These are phyloP conservation scores for Xylaria scruposa DNA, from an alignment of 495 filamentous ascomycete genomes.

Conservation along the genomic window DNA sequence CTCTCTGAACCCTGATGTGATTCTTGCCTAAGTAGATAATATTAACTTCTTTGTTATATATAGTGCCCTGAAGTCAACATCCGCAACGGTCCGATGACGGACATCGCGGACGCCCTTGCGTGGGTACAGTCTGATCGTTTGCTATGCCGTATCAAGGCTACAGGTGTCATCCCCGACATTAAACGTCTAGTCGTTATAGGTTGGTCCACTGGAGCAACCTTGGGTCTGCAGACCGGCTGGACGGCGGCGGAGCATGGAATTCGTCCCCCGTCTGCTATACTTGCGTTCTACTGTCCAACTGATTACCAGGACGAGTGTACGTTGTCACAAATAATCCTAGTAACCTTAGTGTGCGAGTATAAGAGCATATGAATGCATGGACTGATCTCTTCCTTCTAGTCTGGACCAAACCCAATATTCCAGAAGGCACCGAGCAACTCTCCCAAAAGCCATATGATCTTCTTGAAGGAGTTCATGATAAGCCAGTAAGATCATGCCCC, in stretches of 20 bases:
- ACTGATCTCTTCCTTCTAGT: neutral
- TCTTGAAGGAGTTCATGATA: no score
- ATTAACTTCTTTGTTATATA: no score
- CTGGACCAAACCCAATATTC: conserved; percentile 1
- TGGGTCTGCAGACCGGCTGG: conserved; percentile 57
- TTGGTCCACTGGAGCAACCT: conserved; percentile 62
- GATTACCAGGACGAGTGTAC: neutral
- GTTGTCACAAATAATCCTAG: neutral
- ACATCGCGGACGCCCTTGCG: conserved; percentile 53
- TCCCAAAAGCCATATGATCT: no score
- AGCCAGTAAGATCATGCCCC: no score
- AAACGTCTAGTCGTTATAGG: conserved; percentile 56
- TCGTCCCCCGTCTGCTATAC: conserved; percentile 52
- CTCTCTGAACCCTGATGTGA: no score
- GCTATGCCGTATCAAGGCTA: conserved; percentile 32
- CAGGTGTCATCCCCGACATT: conserved; percentile 43
- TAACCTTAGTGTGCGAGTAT: no score
- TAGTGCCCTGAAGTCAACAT: conserved; percentile 57
- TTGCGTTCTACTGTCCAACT: conserved; percentile 59
- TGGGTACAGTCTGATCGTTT: conserved; percentile 56
- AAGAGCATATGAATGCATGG: no score
- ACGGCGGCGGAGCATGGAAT: conserved; percentile 42
- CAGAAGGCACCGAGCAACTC: neutral
- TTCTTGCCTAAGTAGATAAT: no score
- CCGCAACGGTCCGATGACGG: conserved; percentile 57